These are phyloP conservation scores for Cunninghamia lanceolata DNA, from an alignment of 75 land plant species.

Conservation along the genomic window DNA sequence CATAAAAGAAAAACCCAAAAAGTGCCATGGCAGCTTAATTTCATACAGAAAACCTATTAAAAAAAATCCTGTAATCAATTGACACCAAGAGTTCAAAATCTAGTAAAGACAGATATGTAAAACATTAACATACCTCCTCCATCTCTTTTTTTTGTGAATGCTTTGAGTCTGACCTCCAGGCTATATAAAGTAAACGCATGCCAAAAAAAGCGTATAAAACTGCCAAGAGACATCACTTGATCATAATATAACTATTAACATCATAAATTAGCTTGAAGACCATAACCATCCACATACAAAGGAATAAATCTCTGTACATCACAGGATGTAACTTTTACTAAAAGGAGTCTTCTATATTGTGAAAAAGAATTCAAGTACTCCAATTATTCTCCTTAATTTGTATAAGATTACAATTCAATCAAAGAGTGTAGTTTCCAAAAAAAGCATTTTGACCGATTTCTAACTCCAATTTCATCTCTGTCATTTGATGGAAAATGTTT, in stretches of 20 bases:
- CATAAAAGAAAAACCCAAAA: not conserved
- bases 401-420: not conserved
- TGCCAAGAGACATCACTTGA: slow-evolving; percentile 29
- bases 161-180: slow-evolving; percentile 84
- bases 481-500: not conserved
- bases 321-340: not conserved
- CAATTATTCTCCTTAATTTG: slow-evolving; percentile 2
- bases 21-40: not conserved
- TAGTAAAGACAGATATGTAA: not conserved
- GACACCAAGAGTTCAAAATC: not conserved
- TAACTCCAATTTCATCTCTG: not conserved
- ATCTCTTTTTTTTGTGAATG: slow-evolving; percentile 86
- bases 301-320: not conserved
- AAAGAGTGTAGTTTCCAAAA: not conserved
- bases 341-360: not conserved
- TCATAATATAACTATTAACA: not conserved
- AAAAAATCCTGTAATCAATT: not conserved
- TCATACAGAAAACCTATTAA: not conserved
- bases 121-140: slow-evolving; percentile 69
- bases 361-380: not conserved
- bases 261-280: not conserved
- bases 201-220: slow-evolving; percentile 96
- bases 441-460: not conserved
- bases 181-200: slow-evolving; percentile 88
- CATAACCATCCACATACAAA: not conserved